Evolutionary conservation across 1,139 yeast species (phyloP), one percentile per base, ranked within the genome.

Genomic region (Suhomyces wounanorum): DNA sequence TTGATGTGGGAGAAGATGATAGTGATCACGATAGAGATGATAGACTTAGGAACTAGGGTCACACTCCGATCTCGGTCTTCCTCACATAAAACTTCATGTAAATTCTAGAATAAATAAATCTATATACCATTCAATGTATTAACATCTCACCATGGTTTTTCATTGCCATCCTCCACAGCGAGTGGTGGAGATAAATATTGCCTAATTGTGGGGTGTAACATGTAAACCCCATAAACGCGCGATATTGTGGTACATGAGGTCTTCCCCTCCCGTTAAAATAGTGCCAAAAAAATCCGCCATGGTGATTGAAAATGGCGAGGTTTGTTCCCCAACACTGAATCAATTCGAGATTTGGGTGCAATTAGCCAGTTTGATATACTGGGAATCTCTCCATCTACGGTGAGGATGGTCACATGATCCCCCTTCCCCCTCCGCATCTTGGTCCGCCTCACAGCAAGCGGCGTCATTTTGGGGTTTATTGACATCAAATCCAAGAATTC

Each of bases 1-100:
- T 73, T 58, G 77, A 73, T 46, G 64, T 73, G 43, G 77, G 77
- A 6, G 65, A 65, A 38, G 71, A 66, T 44, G 71, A 69, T 40
- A 63, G 67, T 44, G 67, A 64, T 33, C 59, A 57, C 42, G 65
- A 63, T 40, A 59, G 53, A 40, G 76, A 72, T 57, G 73, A 69
- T 53, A 63, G 75, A 52, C 61, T 71, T 33, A 25, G 40, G 21
- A n/a, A 47, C 11, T 33, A 42, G 38, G 38, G 28, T 16, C 3
- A 25, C 3, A 18, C 2, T 36, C 41, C 9, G 30, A 23, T 3
- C 30, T 8, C 40, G 35, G 35, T n/a, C 35, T n/a, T 31, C 18
- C 13, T 13, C 18, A 2, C 37, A 14, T 33, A 33, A 33, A 14
- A 14, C 18, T 14, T 33, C 37, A 33, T 31, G 37, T 33, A 33